Conservation (phyloP, 2,329 filamentous ascomycete genomes). For the Xylaria sp. region DNA sequence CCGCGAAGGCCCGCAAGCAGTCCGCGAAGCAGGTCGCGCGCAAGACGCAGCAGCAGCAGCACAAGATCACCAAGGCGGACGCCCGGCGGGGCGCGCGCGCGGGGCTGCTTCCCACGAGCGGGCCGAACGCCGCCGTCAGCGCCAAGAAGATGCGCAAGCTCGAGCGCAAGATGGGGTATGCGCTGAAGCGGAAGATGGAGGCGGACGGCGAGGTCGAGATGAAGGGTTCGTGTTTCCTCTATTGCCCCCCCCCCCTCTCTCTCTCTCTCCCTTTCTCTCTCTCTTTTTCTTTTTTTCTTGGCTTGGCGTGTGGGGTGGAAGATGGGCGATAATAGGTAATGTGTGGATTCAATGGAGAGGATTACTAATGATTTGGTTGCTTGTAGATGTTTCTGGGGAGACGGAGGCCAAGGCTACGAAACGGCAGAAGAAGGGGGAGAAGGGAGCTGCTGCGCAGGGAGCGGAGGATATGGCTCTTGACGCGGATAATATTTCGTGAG, state of each 20-base stretch:
- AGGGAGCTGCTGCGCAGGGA: conserved; percentile 12
- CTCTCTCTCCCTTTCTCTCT: background rate
- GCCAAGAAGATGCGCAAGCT: conserved; percentile 67
- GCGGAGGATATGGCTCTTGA: conserved; percentile 39
- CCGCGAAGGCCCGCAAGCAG: conserved; percentile 56
- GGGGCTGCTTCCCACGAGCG: conserved; percentile 66
- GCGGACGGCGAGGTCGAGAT: conserved; percentile 49
- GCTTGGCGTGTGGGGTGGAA: background rate
- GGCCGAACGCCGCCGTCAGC: conserved; percentile 62
- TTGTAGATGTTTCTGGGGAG: conserved; percentile 33
- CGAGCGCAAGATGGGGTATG: conserved; percentile 63
- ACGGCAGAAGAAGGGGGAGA: conserved; percentile 7
- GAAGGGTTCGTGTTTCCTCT: conserved; percentile 41
- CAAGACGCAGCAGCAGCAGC: conserved; percentile 44
- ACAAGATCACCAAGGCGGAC: conserved; percentile 45
- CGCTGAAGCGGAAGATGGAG: conserved; percentile 54
- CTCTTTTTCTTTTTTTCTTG: background rate
- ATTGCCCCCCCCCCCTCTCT: background rate
- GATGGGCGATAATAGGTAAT: background rate
- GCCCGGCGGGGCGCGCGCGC: conserved; percentile 60
- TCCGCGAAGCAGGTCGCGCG: conserved; percentile 51
- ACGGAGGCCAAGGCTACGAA: conserved; percentile 17
- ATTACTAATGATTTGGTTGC: conserved; percentile 4
- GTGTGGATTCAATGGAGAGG: background rate
- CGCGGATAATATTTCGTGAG: conserved; percentile 42